phyloP scores from a whole-genome alignment of 148 eudicot genomes.

The Vaccinium macrocarpon region DNA sequence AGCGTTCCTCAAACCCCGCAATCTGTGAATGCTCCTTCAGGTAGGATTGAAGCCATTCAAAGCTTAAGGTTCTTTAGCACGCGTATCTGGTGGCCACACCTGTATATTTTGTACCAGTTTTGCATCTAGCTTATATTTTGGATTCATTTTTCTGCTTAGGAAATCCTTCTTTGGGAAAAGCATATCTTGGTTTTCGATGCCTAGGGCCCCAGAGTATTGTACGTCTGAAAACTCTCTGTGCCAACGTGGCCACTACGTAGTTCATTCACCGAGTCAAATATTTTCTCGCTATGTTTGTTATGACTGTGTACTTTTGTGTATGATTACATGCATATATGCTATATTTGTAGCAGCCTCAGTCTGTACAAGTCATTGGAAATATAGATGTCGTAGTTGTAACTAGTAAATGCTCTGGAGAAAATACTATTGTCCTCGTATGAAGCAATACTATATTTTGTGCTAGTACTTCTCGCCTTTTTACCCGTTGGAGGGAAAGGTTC shows the following conservation, averaged over 20 bases:
- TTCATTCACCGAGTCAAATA: background rate
- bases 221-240: background rate
- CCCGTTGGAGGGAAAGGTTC: background rate
- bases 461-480: background rate
- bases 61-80: background rate
- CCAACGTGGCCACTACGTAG: background rate
- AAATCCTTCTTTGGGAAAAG: background rate
- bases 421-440: background rate
- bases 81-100: background rate
- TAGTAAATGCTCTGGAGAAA: background rate
- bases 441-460: background rate
- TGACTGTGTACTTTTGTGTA: background rate
- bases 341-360: background rate
- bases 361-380: background rate
- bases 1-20: slow-evolving; percentile 49
- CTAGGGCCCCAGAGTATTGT: background rate
- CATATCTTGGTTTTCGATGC: background rate
- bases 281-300: background rate
- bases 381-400: background rate
- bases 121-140: background rate
- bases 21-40: slow-evolving; percentile 24
- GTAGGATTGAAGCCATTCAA: slow-evolving; percentile 8
- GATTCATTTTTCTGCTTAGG: background rate
- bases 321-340: background rate
- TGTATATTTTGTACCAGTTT: background rate